Percentiles rank a stretch among this genome's conserved stretches.
These are phyloP conservation scores for Gossypium davidsonii DNA, from an alignment of 441 rosid genomes.

Conservation along the genomic window DNA sequence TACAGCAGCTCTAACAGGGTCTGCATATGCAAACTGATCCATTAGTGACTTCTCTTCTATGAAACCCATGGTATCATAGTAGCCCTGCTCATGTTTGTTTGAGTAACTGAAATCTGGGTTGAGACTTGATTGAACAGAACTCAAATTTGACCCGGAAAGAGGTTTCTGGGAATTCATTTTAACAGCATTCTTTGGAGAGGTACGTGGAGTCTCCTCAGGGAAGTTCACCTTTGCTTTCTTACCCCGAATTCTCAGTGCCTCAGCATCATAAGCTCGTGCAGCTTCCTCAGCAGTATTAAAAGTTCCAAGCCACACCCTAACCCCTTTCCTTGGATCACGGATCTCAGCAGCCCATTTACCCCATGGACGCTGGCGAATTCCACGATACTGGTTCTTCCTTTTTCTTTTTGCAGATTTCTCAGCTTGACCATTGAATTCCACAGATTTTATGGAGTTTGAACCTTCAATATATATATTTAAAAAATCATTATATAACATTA, in stretches of 20 bases:
- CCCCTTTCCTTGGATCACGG: slow-evolving; percentile 88
- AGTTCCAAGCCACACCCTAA: slow-evolving; percentile 93
- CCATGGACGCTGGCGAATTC: slow-evolving; percentile 97
- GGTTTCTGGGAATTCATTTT: slow-evolving; percentile 39
- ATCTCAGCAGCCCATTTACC: slow-evolving; percentile 99
- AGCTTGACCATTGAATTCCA: slow-evolving; percentile 41
- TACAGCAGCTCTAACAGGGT: slow-evolving; percentile 23
- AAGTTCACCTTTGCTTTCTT: slow-evolving; percentile 88
- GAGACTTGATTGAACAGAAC: slow-evolving; percentile 26
- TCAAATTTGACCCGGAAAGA: slow-evolving; percentile 27
- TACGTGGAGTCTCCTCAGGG: slow-evolving; percentile 51
- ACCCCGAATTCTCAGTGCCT: slow-evolving; percentile 79
- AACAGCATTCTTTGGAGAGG: slow-evolving; percentile 30
- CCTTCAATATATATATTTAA: slow-evolving; percentile 28
- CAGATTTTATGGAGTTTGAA: slow-evolving; percentile 32
- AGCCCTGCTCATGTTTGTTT: slow-evolving; percentile 42
- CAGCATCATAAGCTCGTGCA: slow-evolving; percentile 84
- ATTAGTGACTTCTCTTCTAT: slow-evolving; percentile 56
- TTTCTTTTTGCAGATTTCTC: slow-evolving; percentile 71
- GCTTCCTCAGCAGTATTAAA: slow-evolving; percentile 95
- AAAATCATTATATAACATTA: background rate
- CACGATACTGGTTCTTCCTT: slow-evolving; percentile 88
- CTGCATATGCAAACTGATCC: slow-evolving; percentile 43
- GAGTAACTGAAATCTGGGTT: slow-evolving; percentile 26
- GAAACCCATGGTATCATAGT: slow-evolving; percentile 35